Evolutionary conservation across 306 rosid genomes (phyloP).

Genomic region (Vigna unguiculata): DNA sequence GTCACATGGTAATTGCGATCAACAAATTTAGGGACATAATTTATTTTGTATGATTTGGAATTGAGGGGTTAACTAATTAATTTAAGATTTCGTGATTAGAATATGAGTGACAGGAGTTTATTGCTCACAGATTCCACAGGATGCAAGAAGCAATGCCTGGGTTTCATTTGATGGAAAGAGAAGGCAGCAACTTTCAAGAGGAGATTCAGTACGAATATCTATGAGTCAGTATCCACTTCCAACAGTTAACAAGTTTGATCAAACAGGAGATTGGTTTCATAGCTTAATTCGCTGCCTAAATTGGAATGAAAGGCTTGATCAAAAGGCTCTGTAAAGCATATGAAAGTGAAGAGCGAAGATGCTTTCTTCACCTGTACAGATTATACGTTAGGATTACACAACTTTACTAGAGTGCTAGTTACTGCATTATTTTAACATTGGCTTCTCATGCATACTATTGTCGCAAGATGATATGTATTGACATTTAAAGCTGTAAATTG

Average conservation of each 20-base stretch:
- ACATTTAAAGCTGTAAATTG: constrained; percentile 44
- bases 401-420: constrained; percentile 38
- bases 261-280: constrained; percentile 98
- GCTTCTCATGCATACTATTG: constrained; percentile 28
- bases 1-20: constrained; percentile 16
- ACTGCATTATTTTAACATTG: constrained; percentile 41
- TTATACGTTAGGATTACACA: constrained; percentile 42
- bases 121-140: constrained; percentile 82
- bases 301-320: constrained; percentile 98
- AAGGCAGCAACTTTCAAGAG: constrained; percentile 98
- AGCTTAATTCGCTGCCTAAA: constrained; percentile 98
- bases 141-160: constrained; percentile 98
- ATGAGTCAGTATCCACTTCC: constrained; percentile 99
- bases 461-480: constrained; percentile 37
- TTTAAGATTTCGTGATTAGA: constrained; percentile 27
- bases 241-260: constrained; percentile 96
- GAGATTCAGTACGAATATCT: constrained; percentile 82
- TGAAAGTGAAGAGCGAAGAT: constrained; percentile 32
- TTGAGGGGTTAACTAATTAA: constrained; percentile 26
- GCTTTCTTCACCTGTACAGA: constrained; percentile 50
- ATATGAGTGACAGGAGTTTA: constrained; percentile 26
- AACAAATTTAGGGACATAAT: constrained; percentile 25
- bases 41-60: constrained; percentile 28
- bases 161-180: constrained; percentile 98
- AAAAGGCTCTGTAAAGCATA: constrained; percentile 79